phyloP scores from a whole-genome alignment of 2,329 filamentous ascomycete genomes.

The Neofusicoccum laricinum region DNA sequence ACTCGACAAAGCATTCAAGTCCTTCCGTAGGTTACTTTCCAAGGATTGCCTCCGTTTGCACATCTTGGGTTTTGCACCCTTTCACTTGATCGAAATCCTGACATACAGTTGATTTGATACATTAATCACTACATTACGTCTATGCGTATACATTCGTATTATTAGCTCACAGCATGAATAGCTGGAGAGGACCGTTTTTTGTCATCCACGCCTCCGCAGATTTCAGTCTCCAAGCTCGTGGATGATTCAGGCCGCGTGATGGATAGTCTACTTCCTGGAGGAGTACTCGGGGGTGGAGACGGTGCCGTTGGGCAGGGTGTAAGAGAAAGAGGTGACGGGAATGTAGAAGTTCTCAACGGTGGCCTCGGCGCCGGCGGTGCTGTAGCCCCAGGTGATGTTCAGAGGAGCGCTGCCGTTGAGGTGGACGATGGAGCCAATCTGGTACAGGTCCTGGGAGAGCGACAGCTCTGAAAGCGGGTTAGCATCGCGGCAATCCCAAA shows the following conservation, averaged over 20 bases:
- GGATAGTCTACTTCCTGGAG: not conserved
- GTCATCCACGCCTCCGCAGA: not conserved
- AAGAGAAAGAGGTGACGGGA: not conserved
- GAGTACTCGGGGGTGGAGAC: not conserved
- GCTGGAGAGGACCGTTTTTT: not conserved
- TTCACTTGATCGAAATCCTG: too few species aligned
- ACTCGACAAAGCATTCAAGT: too few species aligned
- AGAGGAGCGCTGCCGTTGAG: conserved; percentile 1
- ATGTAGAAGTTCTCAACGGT: not conserved
- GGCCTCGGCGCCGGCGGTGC: not conserved
- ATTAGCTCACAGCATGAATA: too few species aligned
- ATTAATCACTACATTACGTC: not conserved
- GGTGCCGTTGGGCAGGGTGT: conserved; percentile 4
- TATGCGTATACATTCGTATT: not conserved
- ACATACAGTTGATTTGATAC: not conserved
- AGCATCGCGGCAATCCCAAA: not conserved
- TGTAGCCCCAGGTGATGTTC: not conserved
- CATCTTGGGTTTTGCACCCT: too few species aligned
- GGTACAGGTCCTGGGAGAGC: conserved; percentile 3
- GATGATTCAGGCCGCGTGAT: not conserved
- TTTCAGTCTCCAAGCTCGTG: not conserved
- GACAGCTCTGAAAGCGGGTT: not conserved
- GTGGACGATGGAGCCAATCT: not conserved
- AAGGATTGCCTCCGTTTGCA: too few species aligned
- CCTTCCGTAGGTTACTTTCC: too few species aligned